Evolutionary conservation across 495 filamentous ascomycete genomes (phyloP), one percentile per base, ranked within the genome.

Genomic region (Penicillium dipodomyicola): DNA sequence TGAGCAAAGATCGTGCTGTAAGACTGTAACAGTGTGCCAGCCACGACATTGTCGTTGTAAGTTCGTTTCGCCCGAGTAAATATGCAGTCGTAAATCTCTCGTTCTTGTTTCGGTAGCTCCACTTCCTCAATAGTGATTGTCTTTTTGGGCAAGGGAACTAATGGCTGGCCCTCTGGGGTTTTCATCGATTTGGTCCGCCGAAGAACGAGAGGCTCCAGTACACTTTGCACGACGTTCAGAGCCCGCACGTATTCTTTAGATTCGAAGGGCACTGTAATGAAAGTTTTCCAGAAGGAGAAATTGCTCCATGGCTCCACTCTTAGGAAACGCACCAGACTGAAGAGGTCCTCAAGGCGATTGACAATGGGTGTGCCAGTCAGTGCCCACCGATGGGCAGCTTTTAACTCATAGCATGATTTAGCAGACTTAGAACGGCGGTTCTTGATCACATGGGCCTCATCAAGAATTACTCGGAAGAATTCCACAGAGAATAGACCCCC

Each of bases 281-380:
- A 98, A 0, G 95, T 97, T 58, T 92, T 90, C 94, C 94, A 98
- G 74, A 95, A 98, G 4, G 91, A 94, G 67, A 97, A 97, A 69
- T 97, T 97, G 56, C 86, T 90, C 94, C 94, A 98, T 1, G 94
- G 94, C 64, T 97, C 95, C 8, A 97, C 94, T 56, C 88, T 82
- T 30, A 97, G 74, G 72, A 97, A 98, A 15, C 88, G 82, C 23
- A 98, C 91, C 30, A 97, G 73, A 64, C 89, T 93, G 76, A 97
- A 98, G n/a, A 98, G 78, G 73, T 98, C 94, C 68, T 98, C 95
- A 4, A 98, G 77, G 12, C 89, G 87, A 67, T 98, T 98, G 61
- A 98, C 93, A 47, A 98, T 98, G 0, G 94, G 94, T 3, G 94
- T 98, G 12, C 94, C 94, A 0, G 95, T 98, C 23, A 98, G 78